Evolutionary conservation across 495 filamentous ascomycete species (phyloP), one percentile per base, ranked within the genome.

Genomic region (Annulohypoxylon moriforme): DNA sequence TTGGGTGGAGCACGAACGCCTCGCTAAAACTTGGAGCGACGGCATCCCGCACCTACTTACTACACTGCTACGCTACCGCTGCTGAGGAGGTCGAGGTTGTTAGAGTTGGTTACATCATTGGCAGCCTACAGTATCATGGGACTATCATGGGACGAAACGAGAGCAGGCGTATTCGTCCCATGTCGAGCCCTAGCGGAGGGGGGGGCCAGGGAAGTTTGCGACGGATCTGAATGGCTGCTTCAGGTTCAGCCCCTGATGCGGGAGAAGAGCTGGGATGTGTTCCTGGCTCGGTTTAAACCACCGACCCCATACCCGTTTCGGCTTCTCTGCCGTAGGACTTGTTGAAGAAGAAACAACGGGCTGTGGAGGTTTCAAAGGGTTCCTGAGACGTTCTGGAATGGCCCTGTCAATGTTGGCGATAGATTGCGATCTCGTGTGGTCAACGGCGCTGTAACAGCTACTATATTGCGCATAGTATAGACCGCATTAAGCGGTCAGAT

Each of bases 231-330:
- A 61, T 73, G 65, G 65, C 42, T 73, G 71, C 66, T 73, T 73
- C 71, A 73, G 71, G 57, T 69, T 66, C 31, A 59, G 33, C 71
- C 71, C 66, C 65, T 73, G 64, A 73, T 61, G 60, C 70, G 55
- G 47, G 60, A 57, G 50, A 34, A 4, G 33, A 22, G 47, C 60
- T 24, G 20, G 69, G 69, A 72, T 72, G 40, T 18, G 68, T 49
- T 66, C 61, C 68, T 71, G 36, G 47, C 16, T 60, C 44, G 36
- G 58, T 29, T 62, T 55, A 22, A 47, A 60, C 38, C 25, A 57
- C 18, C 13, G 31, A 53, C 34, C 22, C 61, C 55, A 58, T 70
- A 60, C 67, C 53, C 50, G 52, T 65, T 64, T 70, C 56, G 68
- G 60, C 60, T 65, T 36, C 38, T 46, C 47, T 31, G 44, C 42